Evolutionary conservation across 352 stramenopile species (phyloP), one percentile per base, ranked within the genome.

Genomic region (Thalassiosira hispida): DNA sequence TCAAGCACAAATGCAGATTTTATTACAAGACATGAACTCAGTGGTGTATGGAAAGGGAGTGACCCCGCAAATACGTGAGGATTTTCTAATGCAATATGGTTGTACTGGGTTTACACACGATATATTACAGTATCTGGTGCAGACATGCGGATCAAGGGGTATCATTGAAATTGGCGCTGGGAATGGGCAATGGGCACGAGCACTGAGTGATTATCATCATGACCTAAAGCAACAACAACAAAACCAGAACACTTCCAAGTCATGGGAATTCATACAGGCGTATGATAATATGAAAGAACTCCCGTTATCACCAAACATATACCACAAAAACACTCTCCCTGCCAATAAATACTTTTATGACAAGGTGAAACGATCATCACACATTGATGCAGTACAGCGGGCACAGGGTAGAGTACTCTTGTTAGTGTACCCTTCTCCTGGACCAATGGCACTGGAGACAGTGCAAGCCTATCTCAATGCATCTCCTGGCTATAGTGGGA

Each of bases 391-490:
- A 61, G 69, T 86, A 1, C 38, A 53, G n/a, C 71, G 56, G 1
- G 84, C 79, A 59, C 63, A 80, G 59, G 81, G 87, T 16, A 78
- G 84, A 60, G 72, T 89, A 27, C 70, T 95, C n/a, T 66, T 95
- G 47, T 55, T 95, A 11, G 86, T 95, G 2, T 95, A 90, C 81
- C 91, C 91, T 38, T 73, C 87, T 14, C 91, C 90, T 27, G 77
- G 73, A 60, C 47, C 75, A 40, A 94, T 95, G 88, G 90, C 91
- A 3, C 42, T 84, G 2, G 56, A 91, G 31, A 83, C 78, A n/a
- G 51, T 94, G 2, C 51, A 88, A 33, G 67, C 55, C 8, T 95
- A 93, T 79, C 27, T 83, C 7, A 60, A 84, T 44, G 70, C 71
- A 38, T 60, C 27, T 16, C 20, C 49, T 38, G 42, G 14, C 44